Evolutionary conservation across 192 early-diverging fungal species (phyloP).

Genomic region (Backusella luteola): DNA sequence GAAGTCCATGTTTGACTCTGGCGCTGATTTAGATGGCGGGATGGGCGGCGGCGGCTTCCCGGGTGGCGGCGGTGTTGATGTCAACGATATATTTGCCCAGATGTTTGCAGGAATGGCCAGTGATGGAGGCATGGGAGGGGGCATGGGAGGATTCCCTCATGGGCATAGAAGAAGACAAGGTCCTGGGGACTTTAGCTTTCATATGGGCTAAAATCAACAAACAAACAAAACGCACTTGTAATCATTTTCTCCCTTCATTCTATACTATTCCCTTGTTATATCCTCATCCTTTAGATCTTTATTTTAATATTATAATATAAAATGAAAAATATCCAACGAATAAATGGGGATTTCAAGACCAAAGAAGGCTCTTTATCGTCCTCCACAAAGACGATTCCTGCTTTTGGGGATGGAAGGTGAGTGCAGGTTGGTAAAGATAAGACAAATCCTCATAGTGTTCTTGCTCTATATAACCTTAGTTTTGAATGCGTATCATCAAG

Average conservation of each 20-base stretch:
- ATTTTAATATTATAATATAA: background rate
- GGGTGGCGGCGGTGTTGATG: constrained; percentile 45
- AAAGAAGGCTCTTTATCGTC: background rate
- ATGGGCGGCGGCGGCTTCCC: constrained; percentile 35
- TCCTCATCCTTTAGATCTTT: background rate
- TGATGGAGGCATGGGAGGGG: constrained; percentile 18
- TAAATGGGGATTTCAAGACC: background rate
- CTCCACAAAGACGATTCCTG: background rate
- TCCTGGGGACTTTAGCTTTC: constrained; percentile 38
- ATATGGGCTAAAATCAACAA: constrained; percentile 38
- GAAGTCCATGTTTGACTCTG: constrained; percentile 77
- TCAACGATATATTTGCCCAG: constrained; percentile 57
- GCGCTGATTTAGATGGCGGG: constrained; percentile 74
- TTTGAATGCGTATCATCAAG: too few relatives aligned
- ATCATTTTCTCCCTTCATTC: background rate
- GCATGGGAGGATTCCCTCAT: constrained; percentile 5
- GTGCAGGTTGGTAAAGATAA: background rate
- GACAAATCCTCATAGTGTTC: background rate
- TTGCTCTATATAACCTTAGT: too few relatives aligned
- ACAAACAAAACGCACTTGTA: background rate
- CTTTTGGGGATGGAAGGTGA: background rate
- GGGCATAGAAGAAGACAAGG: constrained; percentile 14
- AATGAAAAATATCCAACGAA: background rate
- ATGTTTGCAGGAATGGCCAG: constrained; percentile 38
- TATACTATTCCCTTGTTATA: background rate